Evolutionary conservation across 1,139 yeast genomes (phyloP).

Genomic region (Pichia sp.): DNA sequence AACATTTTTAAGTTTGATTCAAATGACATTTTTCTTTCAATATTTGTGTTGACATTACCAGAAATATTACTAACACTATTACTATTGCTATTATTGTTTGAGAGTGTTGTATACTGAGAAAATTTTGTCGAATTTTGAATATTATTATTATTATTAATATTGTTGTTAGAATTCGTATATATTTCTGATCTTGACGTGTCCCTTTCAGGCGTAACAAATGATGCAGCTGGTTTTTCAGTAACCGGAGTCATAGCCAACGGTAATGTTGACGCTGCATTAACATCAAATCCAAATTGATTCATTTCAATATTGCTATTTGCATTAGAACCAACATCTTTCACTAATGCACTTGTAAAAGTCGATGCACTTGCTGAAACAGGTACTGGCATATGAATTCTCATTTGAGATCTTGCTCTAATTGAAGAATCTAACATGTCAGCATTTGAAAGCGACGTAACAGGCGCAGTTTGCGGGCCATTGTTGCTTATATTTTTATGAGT

Average conservation of each 20-base stretch:
- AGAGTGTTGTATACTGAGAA: background rate
- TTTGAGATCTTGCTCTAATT: conserved; percentile 28
- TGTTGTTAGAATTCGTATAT: background rate
- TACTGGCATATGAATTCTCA: conserved; percentile 45
- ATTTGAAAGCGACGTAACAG: conserved; percentile 14
- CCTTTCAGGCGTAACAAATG: conserved; percentile 10
- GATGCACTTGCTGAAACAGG: conserved; percentile 31
- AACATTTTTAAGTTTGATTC: conserved; percentile 1
- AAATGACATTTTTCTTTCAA: conserved; percentile 7
- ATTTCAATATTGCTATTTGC: conserved; percentile 14
- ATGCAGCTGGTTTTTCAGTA: conserved; percentile 40
- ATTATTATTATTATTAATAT: background rate
- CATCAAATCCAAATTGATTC: conserved; percentile 32
- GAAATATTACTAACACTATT: background rate
- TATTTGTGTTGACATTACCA: background rate
- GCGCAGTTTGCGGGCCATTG: conserved; percentile 27
- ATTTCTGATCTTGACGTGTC: background rate
- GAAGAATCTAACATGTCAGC: conserved; percentile 13
- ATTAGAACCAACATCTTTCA: background rate
- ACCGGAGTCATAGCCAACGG: conserved; percentile 75
- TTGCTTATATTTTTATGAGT: conserved; percentile 1
- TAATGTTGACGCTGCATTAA: conserved; percentile 57
- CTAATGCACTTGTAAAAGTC: background rate
- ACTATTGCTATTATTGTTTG: background rate
- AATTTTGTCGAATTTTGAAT: background rate